Base-by-base conservation (phyloP, 1,284 basidiomycete species). In the Vanrija humicola region DNA sequence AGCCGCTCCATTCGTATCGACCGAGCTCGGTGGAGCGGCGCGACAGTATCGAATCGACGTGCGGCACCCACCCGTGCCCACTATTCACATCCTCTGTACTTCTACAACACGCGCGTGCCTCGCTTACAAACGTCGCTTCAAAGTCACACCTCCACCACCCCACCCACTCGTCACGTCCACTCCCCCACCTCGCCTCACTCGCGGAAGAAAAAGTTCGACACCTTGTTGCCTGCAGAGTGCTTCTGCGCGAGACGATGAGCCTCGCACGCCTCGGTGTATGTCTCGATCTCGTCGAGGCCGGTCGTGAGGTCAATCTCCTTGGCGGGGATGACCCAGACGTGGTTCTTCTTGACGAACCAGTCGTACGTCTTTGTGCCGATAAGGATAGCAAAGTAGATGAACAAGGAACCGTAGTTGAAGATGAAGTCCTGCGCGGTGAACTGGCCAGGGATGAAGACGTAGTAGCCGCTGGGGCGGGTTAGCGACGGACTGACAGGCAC, bases 361-460 rank as follows among this genome's bases (percentile, higher is more conserved):
- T 59, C 50, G 48, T 59, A 65, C 29, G 52, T 26, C 54, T 71
- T 71, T 51, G 65, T 64, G 19, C 58, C 63, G 51, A 73, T 43
- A 43, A 60, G 56, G 46, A 73, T 64, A 46, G 59, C 66, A 16
- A 59, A 39, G 43, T 72, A 69, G 53, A 73, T 64, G 55, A 70
- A 72, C 42, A 66, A 54, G 44, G 63, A 62, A 5, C 65, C 68
- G 50, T 72, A 69, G 34, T 62, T 44, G 15, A 47, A 50, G 15
- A 54, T 43, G 38, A 51, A 52, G 12, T 12, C 21, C 21, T 46
- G 38, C 19, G 26, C 15, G 21, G 34, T 40, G 26, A 47, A 54
- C 25, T 15, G 19, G 42, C 50, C 47, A 34, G 34, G 34, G 9
- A 54, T 50, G 59, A 68, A 66, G 59, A 66, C 58, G 50, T 65